Evolutionary conservation across 176 grass and related monocot species (phyloP).

Genomic region (Echinochloa phyllopogon): DNA sequence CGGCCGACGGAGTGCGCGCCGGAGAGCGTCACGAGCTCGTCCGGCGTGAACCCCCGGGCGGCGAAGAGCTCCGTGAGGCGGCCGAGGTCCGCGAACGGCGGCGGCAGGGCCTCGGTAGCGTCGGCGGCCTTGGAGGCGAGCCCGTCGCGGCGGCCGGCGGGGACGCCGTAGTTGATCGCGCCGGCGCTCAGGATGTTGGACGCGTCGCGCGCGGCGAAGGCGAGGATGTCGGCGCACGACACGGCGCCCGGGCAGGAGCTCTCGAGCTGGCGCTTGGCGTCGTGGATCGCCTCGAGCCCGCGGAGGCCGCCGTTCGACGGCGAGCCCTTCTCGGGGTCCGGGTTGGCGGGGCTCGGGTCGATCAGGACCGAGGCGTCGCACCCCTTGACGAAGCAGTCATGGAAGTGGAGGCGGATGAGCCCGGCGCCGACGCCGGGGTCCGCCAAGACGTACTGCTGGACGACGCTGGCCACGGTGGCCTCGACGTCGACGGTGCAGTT

Average conservation of each 20-base stretch:
- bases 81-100: conserved; percentile 30
- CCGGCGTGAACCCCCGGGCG: conserved; percentile 9
- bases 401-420: conserved; percentile 71
- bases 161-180: conserved; percentile 18
- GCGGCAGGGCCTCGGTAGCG: conserved; percentile 21
- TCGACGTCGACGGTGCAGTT: conserved; percentile 35
- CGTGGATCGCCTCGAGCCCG: conserved; percentile 15
- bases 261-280: conserved; percentile 33
- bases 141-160: conserved; percentile 20
- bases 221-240: conserved; percentile 68
- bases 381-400: conserved; percentile 84
- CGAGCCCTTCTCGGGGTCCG: conserved; percentile 32
- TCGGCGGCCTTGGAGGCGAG: conserved; percentile 7
- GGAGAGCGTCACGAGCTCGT: conserved; percentile 35
- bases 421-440: conserved; percentile 28
- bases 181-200: conserved; percentile 17
- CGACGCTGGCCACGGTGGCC: conserved; percentile 25
- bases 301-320: conserved; percentile 42
- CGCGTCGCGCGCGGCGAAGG: conserved; percentile 54
- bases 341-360: not conserved
- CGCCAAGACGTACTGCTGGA: conserved; percentile 6
- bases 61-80: conserved; percentile 26
- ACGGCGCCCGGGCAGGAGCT: conserved; percentile 47
- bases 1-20: conserved; percentile 32
- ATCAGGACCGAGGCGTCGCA: conserved; percentile 30